Percentiles rank a stretch among this genome's conserved stretches.
Evolutionary conservation across 305 asterid genomes (phyloP).

Genomic region (Rubia peregrina): DNA sequence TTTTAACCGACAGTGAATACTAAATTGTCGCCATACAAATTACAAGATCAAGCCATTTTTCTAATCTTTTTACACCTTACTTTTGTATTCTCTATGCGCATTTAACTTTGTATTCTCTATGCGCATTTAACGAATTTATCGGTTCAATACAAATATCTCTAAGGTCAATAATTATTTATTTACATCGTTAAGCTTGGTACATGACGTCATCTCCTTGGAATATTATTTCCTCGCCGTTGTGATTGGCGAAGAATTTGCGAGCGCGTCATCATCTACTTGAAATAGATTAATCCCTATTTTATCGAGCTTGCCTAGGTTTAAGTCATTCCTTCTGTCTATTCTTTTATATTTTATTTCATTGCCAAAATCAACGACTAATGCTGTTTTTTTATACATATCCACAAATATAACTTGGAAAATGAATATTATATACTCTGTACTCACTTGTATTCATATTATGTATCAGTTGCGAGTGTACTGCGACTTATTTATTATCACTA

Average conservation of each 20-base stretch:
- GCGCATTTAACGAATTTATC: neutral
- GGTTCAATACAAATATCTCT: neutral
- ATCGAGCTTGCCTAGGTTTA: slow-evolving; percentile 16
- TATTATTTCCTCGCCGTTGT: neutral
- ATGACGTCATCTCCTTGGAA: slow-evolving; percentile 2
- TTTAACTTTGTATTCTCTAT: too few species aligned
- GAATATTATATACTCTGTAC: too few species aligned
- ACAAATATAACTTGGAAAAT: too few species aligned
- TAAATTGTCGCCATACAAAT: neutral
- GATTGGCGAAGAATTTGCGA: neutral
- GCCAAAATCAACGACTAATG: slow-evolving; percentile 4
- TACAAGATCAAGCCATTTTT: neutral
- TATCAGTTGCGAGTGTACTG: too few species aligned
- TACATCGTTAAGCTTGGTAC: neutral
- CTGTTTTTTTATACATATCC: neutral
- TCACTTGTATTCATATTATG: too few species aligned
- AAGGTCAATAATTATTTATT: neutral
- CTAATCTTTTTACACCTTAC: too few species aligned
- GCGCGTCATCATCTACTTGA: neutral
- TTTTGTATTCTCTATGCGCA: too few species aligned
- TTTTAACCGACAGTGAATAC: neutral
- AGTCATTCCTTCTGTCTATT: slow-evolving; percentile 12
- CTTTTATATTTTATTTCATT: slow-evolving; percentile 10
- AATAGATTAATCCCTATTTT: neutral
- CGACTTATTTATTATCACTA: too few species aligned